phyloP scores from a whole-genome alignment of 2,329 filamentous ascomycete species.

The Rutstroemia sp. region DNA sequence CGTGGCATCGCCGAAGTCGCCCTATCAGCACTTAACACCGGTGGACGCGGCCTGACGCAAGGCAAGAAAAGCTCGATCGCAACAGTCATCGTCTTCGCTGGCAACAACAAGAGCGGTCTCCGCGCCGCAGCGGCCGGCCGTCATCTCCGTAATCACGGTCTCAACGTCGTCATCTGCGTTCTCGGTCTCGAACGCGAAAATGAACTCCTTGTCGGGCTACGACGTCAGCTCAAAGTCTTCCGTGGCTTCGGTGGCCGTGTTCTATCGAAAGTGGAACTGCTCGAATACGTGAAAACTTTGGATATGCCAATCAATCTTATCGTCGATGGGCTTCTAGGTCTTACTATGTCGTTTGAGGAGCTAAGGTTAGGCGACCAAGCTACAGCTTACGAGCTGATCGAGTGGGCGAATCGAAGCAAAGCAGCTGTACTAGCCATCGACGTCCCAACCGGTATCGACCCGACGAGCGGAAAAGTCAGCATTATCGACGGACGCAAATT shows the following conservation, averaged over 20 bases:
- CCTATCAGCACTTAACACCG: slow-evolving; percentile 53
- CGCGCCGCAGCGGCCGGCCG: slow-evolving; percentile 79
- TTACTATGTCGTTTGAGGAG: slow-evolving; percentile 84
- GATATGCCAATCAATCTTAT: slow-evolving; percentile 69
- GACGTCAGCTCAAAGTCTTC: slow-evolving; percentile 76
- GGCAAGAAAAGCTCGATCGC: slow-evolving; percentile 32
- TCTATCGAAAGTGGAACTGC: slow-evolving; percentile 51
- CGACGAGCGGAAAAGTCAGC: slow-evolving; percentile 60
- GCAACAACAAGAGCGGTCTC: slow-evolving; percentile 88
- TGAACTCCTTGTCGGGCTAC: slow-evolving; percentile 72
- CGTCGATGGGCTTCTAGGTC: slow-evolving; percentile 80
- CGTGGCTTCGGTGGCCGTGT: slow-evolving; percentile 75
- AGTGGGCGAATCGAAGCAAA: slow-evolving; percentile 86
- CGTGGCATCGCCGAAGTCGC: slow-evolving; percentile 82
- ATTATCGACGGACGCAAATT: slow-evolving; percentile 68
- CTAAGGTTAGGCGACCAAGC: slow-evolving; percentile 75
- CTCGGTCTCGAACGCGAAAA: slow-evolving; percentile 77
- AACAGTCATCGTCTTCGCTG: slow-evolving; percentile 70
- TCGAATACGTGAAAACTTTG: slow-evolving; percentile 50
- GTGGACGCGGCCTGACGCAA: slow-evolving; percentile 27
- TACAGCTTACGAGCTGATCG: slow-evolving; percentile 80
- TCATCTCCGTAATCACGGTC: slow-evolving; percentile 76
- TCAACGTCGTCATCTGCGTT: slow-evolving; percentile 75
- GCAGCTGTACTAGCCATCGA: slow-evolving; percentile 82
- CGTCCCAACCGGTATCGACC: slow-evolving; percentile 81